These are phyloP conservation scores for Lycium barbarum DNA, from an alignment of 257 asterid species.

Conservation along the genomic window DNA sequence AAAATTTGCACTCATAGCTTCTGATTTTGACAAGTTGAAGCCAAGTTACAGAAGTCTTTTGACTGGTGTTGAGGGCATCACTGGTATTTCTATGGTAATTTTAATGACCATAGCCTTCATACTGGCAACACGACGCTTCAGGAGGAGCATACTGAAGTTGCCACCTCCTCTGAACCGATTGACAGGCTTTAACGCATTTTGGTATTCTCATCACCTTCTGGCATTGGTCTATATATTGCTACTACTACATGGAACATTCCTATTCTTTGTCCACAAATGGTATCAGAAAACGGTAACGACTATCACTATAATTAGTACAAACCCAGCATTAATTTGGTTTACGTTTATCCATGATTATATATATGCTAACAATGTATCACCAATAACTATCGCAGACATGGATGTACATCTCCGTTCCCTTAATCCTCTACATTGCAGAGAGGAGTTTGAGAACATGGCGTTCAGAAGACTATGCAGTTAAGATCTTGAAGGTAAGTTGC, in stretches of 20 bases:
- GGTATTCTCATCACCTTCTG: constrained; percentile 98
- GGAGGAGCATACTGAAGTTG: constrained; percentile 63
- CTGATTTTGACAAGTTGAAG: constrained; percentile 57
- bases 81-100: constrained; percentile 74
- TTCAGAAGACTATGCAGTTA: constrained; percentile 76
- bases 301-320: background rate
- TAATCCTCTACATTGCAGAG: constrained; percentile 75
- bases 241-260: constrained; percentile 71
- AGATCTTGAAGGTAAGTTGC: constrained; percentile 71
- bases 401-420: constrained; percentile 85
- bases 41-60: constrained; percentile 66
- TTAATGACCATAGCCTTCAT: constrained; percentile 71
- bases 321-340: background rate
- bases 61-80: constrained; percentile 54
- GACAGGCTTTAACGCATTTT: constrained; percentile 90
- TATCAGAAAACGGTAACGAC: constrained; percentile 70
- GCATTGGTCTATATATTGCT: constrained; percentile 72
- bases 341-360: constrained; percentile 5
- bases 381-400: constrained; percentile 65
- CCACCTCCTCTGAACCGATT: constrained; percentile 69
- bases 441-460: constrained; percentile 78
- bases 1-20: constrained; percentile 61
- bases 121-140: constrained; percentile 67
- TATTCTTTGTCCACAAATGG: constrained; percentile 80
- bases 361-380: constrained; percentile 17